phyloP scores from a whole-genome alignment of 805 yeast species.

The Brettanomyces naardenensis region DNA sequence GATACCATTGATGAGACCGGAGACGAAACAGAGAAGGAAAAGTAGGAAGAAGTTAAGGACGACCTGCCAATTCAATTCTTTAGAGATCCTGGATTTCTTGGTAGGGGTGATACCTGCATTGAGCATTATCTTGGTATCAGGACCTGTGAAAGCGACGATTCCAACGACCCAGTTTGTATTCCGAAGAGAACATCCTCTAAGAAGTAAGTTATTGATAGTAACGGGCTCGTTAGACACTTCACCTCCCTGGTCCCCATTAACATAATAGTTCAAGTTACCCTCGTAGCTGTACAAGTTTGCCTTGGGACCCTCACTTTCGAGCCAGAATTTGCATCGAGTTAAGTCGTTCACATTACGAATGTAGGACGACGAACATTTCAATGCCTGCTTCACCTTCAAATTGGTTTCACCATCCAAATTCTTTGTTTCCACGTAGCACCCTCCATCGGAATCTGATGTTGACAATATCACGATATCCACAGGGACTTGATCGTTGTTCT shows the following conservation, averaged over 20 bases:
- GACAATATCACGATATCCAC: constrained; percentile 65
- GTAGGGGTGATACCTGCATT: constrained; percentile 77
- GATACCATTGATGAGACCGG: constrained; percentile 67
- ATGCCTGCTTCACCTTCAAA: constrained; percentile 66
- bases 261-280: constrained; percentile 51
- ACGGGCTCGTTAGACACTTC: constrained; percentile 50
- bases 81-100: constrained; percentile 64
- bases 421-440: constrained; percentile 69
- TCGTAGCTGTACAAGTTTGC: constrained; percentile 69
- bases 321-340: constrained; percentile 47
- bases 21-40: constrained; percentile 58
- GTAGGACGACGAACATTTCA: constrained; percentile 43
- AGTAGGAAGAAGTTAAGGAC: constrained; percentile 55
- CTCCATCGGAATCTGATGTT: constrained; percentile 61
- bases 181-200: constrained; percentile 72
- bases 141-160: constrained; percentile 67
- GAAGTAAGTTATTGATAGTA: constrained; percentile 57
- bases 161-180: constrained; percentile 83
- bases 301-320: constrained; percentile 83
- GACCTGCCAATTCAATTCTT: constrained; percentile 66
- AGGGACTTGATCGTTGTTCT: constrained; percentile 69
- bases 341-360: constrained; percentile 36
- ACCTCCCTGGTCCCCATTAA: constrained; percentile 29
- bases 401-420: constrained; percentile 79
- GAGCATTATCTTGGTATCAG: constrained; percentile 73